Evolutionary conservation across 1,284 basidiomycete genomes (phyloP), one percentile per base, ranked within the genome.

Genomic region (Leucoagaricus sp.): DNA sequence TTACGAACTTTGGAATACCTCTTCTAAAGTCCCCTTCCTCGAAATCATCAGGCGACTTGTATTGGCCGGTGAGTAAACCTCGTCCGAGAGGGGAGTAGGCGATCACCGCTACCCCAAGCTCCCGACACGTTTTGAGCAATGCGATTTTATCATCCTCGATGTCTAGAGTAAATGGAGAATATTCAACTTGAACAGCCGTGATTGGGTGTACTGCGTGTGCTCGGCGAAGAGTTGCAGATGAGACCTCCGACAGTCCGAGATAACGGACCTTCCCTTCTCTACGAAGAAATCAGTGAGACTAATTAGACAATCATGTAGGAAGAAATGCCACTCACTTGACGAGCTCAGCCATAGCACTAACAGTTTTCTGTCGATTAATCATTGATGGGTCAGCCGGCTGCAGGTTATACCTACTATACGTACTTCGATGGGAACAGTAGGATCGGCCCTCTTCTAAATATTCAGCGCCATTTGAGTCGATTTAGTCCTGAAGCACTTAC

Each of bases 151-250:
- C 70, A 50, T 77, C 71, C 62, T 83, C 81, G 60, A 83, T 80
- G 58, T 83, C 71, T 4, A 75, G 73, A 15, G 76, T 76, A 71
- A 85, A 87, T 0, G 86, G 84, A 2, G 81, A 85, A 62, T 81
- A 83, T 66, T 89, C 86, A 29, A 86, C 71, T 67, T 89, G 84
- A 23, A 87, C 70, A 3, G 83, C 84, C 1, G 82, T 68, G 59
- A 89, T 83, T 0, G 82, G 82, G 60, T 83, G 80, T 3, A 85
- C 75, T n/a, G 80, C 79, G 59, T 84, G 77, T 4, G 87, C 88
- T 41, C 86, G 81, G 6, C 85, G 78, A 10, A 91, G 75, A 0
- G 84, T 86, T 1, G 69, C 72, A 1, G 79, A 78, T 0, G 79
- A 81, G 55, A 78, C 76, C 64, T 90, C 87, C 48, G 83, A 87